Conservation (phyloP, 2,329 filamentous ascomycete genomes). For the Colletotrichum sp. region DNA sequence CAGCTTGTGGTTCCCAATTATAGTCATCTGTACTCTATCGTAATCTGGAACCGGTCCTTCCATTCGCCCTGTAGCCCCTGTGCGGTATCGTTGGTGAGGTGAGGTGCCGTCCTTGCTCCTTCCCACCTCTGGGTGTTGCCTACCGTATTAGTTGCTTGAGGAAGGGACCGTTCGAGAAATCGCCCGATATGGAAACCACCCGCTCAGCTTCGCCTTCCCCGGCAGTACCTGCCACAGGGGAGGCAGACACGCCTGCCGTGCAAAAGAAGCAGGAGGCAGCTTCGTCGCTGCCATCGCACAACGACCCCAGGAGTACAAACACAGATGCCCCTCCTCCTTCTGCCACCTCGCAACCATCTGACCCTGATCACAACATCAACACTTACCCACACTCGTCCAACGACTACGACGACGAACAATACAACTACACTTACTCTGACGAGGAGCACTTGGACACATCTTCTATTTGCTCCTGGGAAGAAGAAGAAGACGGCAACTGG, state of each 20-base stretch:
- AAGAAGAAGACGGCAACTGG: conserved; percentile 19
- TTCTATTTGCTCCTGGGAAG: conserved; percentile 18
- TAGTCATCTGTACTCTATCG: not conserved
- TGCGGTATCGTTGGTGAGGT: not conserved
- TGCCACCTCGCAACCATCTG: not conserved
- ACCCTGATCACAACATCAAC: conserved; percentile 4
- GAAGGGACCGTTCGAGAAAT: not conserved
- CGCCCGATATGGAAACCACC: conserved; percentile 15
- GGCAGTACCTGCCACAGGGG: conserved; percentile 8
- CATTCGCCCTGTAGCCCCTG: not conserved
- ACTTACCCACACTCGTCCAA: conserved; percentile 7
- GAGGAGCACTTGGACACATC: conserved; percentile 16
- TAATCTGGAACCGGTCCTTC: not conserved
- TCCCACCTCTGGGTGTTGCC: not conserved
- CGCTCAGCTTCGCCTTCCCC: not conserved
- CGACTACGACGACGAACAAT: conserved; percentile 8
- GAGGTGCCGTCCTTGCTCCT: not conserved
- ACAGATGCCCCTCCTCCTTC: conserved; percentile 12
- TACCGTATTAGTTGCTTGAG: not conserved
- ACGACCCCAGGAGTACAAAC: conserved; percentile 3
- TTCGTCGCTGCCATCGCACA: conserved; percentile 4
- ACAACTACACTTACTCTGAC: conserved; percentile 13
- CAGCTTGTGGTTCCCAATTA: not conserved
- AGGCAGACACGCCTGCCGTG: not conserved
- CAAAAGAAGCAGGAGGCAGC: conserved; percentile 3